phyloP scores from a whole-genome alignment of 768 basidiomycete species.

The Hypholoma sublateritium region DNA sequence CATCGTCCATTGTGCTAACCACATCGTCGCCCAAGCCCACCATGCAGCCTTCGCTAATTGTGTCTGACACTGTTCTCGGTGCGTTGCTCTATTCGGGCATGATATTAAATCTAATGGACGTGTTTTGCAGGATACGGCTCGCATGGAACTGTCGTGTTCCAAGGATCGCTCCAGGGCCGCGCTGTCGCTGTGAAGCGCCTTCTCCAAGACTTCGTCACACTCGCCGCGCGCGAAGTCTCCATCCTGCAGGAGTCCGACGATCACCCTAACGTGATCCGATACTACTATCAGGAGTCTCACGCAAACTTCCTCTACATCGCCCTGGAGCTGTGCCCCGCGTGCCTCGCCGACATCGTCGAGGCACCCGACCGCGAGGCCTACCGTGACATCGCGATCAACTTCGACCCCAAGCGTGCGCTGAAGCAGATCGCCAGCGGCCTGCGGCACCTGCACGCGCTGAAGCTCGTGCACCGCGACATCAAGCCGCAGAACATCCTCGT shows the following conservation, averaged over 20 bases:
- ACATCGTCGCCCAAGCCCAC: conserved; percentile 27
- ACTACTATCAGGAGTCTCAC: conserved; percentile 95
- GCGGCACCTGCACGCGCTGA: conserved; percentile 88
- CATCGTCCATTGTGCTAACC: conserved; percentile 18
- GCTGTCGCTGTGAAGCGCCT: conserved; percentile 98
- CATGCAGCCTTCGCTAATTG: conserved; percentile 51
- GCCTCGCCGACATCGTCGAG: conserved; percentile 85
- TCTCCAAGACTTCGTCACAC: conserved; percentile 91
- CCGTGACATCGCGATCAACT: conserved; percentile 73
- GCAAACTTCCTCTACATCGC: conserved; percentile 97
- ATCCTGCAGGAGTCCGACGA: conserved; percentile 96
- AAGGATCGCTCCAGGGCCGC: conserved; percentile 93
- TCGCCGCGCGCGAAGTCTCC: conserved; percentile 90
- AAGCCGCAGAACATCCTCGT: conserved; percentile 98
- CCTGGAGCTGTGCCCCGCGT: conserved; percentile 90
- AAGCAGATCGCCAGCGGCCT: conserved; percentile 86
- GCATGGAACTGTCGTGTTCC: conserved; percentile 94
- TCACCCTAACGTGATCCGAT: conserved; percentile 97
- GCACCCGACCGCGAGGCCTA: conserved; percentile 64
- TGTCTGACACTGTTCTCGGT: conserved; percentile 80
- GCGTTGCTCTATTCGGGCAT: conserved; percentile 16
- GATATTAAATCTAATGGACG: too few species aligned
- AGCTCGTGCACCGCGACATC: conserved; percentile 97
- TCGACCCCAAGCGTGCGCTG: conserved; percentile 88
- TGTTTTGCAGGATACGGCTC: conserved; percentile 80